These are phyloP conservation scores for Tulasnella calospora DNA, from an alignment of 768 basidiomycete genomes.

Conservation along the genomic window DNA sequence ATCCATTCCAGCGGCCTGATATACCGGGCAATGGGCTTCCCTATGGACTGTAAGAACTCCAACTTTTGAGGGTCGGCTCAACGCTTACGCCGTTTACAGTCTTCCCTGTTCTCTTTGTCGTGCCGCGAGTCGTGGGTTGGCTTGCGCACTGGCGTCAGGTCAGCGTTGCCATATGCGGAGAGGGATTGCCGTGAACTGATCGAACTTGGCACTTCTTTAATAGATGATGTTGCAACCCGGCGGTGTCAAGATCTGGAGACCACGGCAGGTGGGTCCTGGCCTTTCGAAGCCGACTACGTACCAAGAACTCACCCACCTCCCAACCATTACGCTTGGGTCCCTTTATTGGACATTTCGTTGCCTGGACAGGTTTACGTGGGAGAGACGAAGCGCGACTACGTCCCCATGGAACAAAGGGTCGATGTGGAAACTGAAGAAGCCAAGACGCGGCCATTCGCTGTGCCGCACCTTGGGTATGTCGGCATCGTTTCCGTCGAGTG, in stretches of 20 bases:
- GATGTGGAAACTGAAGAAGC: conserved; percentile 46
- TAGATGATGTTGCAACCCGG: conserved; percentile 88
- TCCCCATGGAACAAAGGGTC: conserved; percentile 56
- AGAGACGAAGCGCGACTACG: conserved; percentile 65
- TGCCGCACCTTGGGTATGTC: conserved; percentile 31
- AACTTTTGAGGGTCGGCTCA: background rate
- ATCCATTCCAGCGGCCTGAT: conserved; percentile 65
- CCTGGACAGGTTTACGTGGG: conserved; percentile 69
- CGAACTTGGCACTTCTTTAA: background rate
- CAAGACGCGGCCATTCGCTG: conserved; percentile 24
- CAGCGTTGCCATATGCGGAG: conserved; percentile 24
- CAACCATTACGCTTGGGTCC: background rate
- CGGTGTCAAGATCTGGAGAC: conserved; percentile 92
- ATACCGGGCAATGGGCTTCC: conserved; percentile 93
- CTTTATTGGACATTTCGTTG: conserved; percentile 3
- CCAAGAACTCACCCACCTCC: background rate
- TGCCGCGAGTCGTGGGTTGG: conserved; percentile 91
- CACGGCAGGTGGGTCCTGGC: conserved; percentile 56
- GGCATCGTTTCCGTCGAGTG: background rate
- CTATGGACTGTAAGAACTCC: conserved; percentile 54
- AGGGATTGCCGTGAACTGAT: background rate
- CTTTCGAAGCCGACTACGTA: background rate
- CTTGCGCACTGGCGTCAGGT: conserved; percentile 89
- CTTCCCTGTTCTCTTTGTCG: conserved; percentile 89
- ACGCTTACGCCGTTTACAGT: conserved; percentile 31